Base-by-base conservation (phyloP, 495 filamentous ascomycete species). In the Podospora fimiseda region DNA sequence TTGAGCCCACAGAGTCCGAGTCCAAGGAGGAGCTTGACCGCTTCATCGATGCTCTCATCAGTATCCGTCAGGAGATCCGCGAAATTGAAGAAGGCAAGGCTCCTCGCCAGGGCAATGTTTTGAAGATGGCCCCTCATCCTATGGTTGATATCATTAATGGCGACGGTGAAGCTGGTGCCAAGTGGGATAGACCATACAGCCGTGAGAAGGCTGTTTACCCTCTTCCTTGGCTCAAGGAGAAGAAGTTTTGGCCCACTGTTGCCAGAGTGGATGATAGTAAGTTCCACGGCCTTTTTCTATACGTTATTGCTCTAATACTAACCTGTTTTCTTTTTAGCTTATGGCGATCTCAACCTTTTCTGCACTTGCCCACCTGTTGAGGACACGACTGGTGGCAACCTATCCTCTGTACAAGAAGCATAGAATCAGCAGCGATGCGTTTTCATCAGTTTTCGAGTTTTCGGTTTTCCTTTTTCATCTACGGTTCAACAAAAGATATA, bases 231-330 rank as follows among this genome's bases (percentile, higher is more conserved):
- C 70, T 97, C 56, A 80, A 81, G 72, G 88, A 95, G 80, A 96
- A 94, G 84, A 98, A 98, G 76, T 96, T 97, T 74, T 98, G 93
- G 93, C 92, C 93, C 0, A 86, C 76, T 30, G 90, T 96, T 30
- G 88, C 88, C 7, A 78, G 93, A 62, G 75, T 97, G 24, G 86
- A 98, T 71, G 94, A 98, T 76, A 81, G 90, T 92, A 74, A 76
- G 82, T 75, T 14, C 20, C 18, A 11, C 22, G 30, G 5, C 15
- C 9, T 11, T 1, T 2, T 22, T n/a, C 22, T 24, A 13, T 23
- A 5, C 8, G 0, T 6, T 22, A 21, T 9, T n/a, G n/a, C n/a
- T n/a, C n/a, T n/a, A n/a, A n/a, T n/a, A 30, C 69, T 75, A 62
- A 78, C 57, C 57, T 20, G n/a, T 48, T 36, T 4, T 15, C 11